Conservation (phyloP, 2,329 filamentous ascomycete genomes). For the Verticillium nonalfalfae region DNA sequence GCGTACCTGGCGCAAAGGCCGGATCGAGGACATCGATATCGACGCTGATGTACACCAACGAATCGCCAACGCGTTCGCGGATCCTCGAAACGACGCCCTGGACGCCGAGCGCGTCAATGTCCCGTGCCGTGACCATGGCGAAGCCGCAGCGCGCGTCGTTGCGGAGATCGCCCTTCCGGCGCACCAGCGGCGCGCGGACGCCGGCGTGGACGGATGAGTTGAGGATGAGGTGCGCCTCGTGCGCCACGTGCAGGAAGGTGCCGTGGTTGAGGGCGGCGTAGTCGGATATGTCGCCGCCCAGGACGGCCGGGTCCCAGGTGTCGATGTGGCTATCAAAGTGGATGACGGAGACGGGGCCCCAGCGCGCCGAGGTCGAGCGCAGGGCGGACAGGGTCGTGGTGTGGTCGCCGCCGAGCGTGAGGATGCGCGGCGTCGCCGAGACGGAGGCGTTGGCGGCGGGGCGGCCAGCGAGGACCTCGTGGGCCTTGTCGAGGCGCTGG, state of each 20-base stretch:
- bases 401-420: conserved; percentile 61
- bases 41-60: conserved; percentile 62
- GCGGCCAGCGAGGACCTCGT: conserved; percentile 22
- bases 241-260: conserved; percentile 55
- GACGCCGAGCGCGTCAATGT: conserved; percentile 65
- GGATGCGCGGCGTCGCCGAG: conserved; percentile 42
- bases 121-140: conserved; percentile 49
- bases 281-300: conserved; percentile 51
- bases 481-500: conserved; percentile 65
- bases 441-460: conserved; percentile 32
- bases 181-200: conserved; percentile 46
- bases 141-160: conserved; percentile 57
- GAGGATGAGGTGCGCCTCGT: conserved; percentile 53
- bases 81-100: conserved; percentile 60
- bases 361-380: conserved; percentile 49
- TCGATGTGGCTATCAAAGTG: conserved; percentile 66
- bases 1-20: conserved; percentile 48
- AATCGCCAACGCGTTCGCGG: conserved; percentile 43
- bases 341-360: conserved; percentile 54
- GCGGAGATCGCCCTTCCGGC: conserved; percentile 41
- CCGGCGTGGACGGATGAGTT: conserved; percentile 57
- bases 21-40: conserved; percentile 81
- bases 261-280: conserved; percentile 58
- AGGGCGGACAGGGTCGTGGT: conserved; percentile 57
- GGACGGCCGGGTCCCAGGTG: conserved; percentile 63